Evolutionary conservation across 2,329 filamentous ascomycete species (phyloP).

Genomic region (Amauroascus verrucosus): DNA sequence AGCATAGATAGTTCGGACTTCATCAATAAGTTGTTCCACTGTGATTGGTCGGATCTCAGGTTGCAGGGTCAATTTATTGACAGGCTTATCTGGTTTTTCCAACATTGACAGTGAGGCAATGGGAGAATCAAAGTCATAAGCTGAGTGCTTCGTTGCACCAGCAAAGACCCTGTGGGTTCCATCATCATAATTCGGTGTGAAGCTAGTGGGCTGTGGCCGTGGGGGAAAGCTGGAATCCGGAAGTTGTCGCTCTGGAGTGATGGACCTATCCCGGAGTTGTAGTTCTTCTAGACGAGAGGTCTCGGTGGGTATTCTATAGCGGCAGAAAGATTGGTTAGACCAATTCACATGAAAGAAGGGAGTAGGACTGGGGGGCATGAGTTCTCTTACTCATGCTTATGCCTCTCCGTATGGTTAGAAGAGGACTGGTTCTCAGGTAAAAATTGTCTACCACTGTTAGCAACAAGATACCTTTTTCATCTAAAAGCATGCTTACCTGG

Average conservation of each 20-base stretch:
- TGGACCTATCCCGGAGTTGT: background rate
- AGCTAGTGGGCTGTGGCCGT: conserved; percentile 3
- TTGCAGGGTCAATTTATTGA: conserved; percentile 30
- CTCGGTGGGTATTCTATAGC: background rate
- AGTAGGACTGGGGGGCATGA: background rate
- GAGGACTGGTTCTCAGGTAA: no score
- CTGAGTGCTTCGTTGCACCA: conserved; percentile 3
- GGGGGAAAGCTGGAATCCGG: background rate
- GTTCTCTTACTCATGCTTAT: background rate
- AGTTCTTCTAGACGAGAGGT: conserved; percentile 8
- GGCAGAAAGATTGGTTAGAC: background rate
- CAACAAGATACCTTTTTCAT: no score
- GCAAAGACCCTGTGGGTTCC: conserved; percentile 4
- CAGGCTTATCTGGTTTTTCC: background rate
- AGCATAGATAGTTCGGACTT: conserved; percentile 57
- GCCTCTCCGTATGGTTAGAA: no score
- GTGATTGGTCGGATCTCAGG: conserved; percentile 59
- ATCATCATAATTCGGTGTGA: conserved; percentile 9
- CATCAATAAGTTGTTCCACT: conserved; percentile 66
- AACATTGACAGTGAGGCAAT: conserved; percentile 5
- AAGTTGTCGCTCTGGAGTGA: conserved; percentile 5
- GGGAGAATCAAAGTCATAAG: conserved; percentile 7
- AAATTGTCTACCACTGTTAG: no score
- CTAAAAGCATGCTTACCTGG: no score
- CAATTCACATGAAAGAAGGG: no score